A percentile compares a stretch with the other conserved stretches of the same genome.
Evolutionary conservation across 768 basidiomycete species (phyloP).

Genomic region (Russula vinacea): DNA sequence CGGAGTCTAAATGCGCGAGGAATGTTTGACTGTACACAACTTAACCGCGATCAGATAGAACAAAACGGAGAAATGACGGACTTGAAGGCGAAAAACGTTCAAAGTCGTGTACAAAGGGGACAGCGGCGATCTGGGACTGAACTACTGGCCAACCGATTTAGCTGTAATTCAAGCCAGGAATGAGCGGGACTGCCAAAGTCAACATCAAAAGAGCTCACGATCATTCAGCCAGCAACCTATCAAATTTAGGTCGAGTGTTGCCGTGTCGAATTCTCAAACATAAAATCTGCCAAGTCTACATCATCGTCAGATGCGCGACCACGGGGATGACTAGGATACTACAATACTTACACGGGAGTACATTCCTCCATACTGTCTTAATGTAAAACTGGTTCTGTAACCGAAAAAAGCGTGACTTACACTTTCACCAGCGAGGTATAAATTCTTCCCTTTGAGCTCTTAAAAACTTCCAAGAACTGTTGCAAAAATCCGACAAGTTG

Average conservation of each 20-base stretch:
- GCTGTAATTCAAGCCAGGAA: constrained; percentile 39
- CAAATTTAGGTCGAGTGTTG: constrained; percentile 51
- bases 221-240: constrained; percentile 73
- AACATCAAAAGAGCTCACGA: constrained; percentile 44
- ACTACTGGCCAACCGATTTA: constrained; percentile 59
- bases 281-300: constrained; percentile 70
- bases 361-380: constrained; percentile 65
- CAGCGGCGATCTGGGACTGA: constrained; percentile 67
- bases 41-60: not conserved
- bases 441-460: constrained; percentile 70
- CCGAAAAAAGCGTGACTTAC: constrained; percentile 41
- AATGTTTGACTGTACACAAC: constrained; percentile 50
- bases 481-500: constrained; percentile 60
- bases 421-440: constrained; percentile 72
- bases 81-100: constrained; percentile 72
- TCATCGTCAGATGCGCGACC: not conserved
- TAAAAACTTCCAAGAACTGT: constrained; percentile 74
- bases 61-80: constrained; percentile 35
- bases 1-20: constrained; percentile 54
- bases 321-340: constrained; percentile 32
- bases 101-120: constrained; percentile 72
- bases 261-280: constrained; percentile 53
- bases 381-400: not conserved
- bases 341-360: constrained; percentile 56
- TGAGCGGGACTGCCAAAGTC: not conserved